Evolutionary conservation across 2,329 filamentous ascomycete genomes (phyloP), one percentile per base, ranked within the genome.

Genomic region (Seiridium unicorne): DNA sequence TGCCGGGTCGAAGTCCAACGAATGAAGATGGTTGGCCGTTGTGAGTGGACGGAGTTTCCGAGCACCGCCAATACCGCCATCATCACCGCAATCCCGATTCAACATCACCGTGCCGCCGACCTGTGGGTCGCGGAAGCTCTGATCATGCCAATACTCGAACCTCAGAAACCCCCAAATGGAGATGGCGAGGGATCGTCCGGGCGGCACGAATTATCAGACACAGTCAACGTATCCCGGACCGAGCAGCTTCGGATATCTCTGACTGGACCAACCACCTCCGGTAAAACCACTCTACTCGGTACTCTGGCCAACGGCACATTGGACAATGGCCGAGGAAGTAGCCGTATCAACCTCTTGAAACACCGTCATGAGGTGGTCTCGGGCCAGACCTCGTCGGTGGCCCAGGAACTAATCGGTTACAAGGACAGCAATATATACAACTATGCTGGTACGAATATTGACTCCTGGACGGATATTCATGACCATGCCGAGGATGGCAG

Each of bases 391-490:
- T 97, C 93, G 71, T 98, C 94, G 5, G 89, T 99, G 49, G 92
- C 95, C 0, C 94, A 97, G 69, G 95, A 98, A 73, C 81, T 99
- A 8, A 85, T 99, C 63, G 95, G 95, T 6, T 99, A 98, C 72
- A 82, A 84, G 47, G 77, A 80, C 3, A 70, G 70, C 34, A 70
- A 70, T 8, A 81, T 95, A 44, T 81, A 96, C 69, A 98, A 97
- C 72, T 98, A 96, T 72, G 89, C 91, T 3, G 89, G 90, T 61
- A 89, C 88, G 11, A 92, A 97, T 70, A 89, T 97, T 51, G 91
- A 92, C 61, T 93, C 93, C 0, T 99, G 95, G 95, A 88, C 91
- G 57, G 94, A 97, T 71, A 95, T 98, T 57, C 95, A 99, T 72
- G 89, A 91, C 44, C 85, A 88, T 54, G 86, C 92, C 0, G 86